A percentile compares a stretch with the other conserved stretches of the same genome.
phyloP scores from a whole-genome alignment of 2,329 filamentous ascomycete genomes.

The Sporothrix variecibatus region DNA sequence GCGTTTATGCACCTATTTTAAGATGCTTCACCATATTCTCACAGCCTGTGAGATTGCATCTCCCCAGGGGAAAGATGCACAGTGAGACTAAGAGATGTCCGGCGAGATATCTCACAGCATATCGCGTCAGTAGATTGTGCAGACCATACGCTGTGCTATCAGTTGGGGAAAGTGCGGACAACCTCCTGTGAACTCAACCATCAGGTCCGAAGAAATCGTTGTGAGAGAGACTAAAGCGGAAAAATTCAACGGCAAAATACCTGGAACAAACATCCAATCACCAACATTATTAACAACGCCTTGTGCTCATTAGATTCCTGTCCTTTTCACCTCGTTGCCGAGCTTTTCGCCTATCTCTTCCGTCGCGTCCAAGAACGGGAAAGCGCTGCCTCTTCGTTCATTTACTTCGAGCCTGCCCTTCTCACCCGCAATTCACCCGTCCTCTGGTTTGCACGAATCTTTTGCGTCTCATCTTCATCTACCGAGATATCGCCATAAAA shows the following conservation, averaged over 20 bases:
- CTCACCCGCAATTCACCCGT: background rate
- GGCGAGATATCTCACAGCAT: background rate
- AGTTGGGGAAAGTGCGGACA: conserved; percentile 2
- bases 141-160: background rate
- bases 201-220: background rate
- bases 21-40: background rate
- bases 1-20: conserved; percentile 7
- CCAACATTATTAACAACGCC: background rate
- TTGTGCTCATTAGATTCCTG: background rate
- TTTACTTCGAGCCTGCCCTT: background rate
- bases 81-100: background rate
- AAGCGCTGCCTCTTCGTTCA: background rate
- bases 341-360: conserved; percentile 15
- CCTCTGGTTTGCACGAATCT: background rate
- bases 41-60: background rate
- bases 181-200: too few species aligned
- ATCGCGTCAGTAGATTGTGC: background rate
- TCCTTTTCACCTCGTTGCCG: background rate
- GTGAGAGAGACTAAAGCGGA: background rate
- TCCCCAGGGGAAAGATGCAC: background rate
- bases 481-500: background rate
- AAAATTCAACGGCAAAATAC: background rate
- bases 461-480: background rate
- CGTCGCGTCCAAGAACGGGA: conserved; percentile 3
- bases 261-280: background rate